Conservation (phyloP, 169 alveolate species). For the Plasmodium fragile region DNA sequence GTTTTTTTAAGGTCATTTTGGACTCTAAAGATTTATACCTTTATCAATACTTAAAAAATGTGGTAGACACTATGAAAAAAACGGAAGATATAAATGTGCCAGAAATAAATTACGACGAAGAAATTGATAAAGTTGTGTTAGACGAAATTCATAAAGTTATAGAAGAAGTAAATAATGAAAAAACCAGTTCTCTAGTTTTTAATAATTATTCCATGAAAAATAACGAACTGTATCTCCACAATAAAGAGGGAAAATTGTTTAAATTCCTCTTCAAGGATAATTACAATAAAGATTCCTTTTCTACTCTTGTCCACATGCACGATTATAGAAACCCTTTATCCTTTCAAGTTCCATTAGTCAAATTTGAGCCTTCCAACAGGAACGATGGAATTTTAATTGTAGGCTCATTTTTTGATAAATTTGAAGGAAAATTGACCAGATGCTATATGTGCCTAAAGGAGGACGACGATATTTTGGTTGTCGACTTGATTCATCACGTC, state of each 20-base stretch:
- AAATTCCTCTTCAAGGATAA: conserved; percentile 30
- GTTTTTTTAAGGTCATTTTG: conserved; percentile 36
- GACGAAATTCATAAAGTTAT: conserved; percentile 44
- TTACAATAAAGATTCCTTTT: conserved; percentile 16
- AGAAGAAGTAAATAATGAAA: conserved; percentile 57
- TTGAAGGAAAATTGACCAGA: conserved; percentile 30
- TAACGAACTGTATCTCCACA: conserved; percentile 14
- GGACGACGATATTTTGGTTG: conserved; percentile 49
- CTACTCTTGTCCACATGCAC: background rate
- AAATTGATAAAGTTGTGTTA: conserved; percentile 36
- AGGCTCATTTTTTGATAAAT: background rate
- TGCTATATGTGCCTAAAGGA: conserved; percentile 35
- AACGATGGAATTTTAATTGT: conserved; percentile 41
- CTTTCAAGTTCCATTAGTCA: conserved; percentile 22
- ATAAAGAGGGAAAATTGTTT: conserved; percentile 23
- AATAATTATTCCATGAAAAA: conserved; percentile 23
- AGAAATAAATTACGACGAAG: conserved; percentile 34
- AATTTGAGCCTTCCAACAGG: conserved; percentile 36
- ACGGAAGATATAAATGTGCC: background rate
- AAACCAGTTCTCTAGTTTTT: conserved; percentile 22
- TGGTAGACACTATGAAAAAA: conserved; percentile 24
- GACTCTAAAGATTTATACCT: conserved; percentile 30
- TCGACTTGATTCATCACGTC: conserved; percentile 29
- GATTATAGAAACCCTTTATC: conserved; percentile 29
- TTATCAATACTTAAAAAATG: conserved; percentile 25